Evolutionary conservation across 176 grass and related monocot species (phyloP), one percentile per base, ranked within the genome.

Genomic region (Chrysopogon serrulatus): DNA sequence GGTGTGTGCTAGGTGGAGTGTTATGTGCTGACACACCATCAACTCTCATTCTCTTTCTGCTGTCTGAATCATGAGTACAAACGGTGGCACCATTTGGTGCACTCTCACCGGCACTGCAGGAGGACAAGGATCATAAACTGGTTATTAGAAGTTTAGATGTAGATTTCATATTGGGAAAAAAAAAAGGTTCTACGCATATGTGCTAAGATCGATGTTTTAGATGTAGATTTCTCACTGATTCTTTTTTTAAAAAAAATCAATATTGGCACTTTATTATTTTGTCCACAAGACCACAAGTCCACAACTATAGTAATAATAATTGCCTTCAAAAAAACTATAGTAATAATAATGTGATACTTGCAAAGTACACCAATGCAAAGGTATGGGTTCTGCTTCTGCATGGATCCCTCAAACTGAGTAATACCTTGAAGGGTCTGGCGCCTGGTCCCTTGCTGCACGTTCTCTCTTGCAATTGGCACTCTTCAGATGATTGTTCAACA

Each of bases 401-500:
- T n/a, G n/a, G n/a, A n/a, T n/a, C n/a, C n/a, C n/a, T n/a, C n/a
- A n/a, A n/a, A n/a, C n/a, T n/a, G n/a, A n/a, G n/a, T n/a, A 18
- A 10, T 30, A 57, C 34, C 51, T 17, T 27, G 23, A 59, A 8
- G 21, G 27, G 19, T 34, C 34, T 36, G 51, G 37, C 18, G 79
- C 4, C 8, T 82, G 80, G 18, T 32, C 60, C 18, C 4, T 66
- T 53, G 71, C 3, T 67, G 5, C 33, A 31, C 33, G 61, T 74
- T 56, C 31, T 26, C 33, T 76, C 18, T n/a, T 53, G 19, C 72
- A 84, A 39, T 0, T 18, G 4, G 10, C 37, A 32, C 34, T 49
- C 31, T 48, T 83, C 23, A 51, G 18, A 67, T 84, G 82, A 11
- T 76, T 76, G 24, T 6, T 33, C 61, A 84, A 32, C 23, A 65